Evolutionary conservation across 352 stramenopile genomes (phyloP).

Genomic region (Globisporangium mamillatum): DNA sequence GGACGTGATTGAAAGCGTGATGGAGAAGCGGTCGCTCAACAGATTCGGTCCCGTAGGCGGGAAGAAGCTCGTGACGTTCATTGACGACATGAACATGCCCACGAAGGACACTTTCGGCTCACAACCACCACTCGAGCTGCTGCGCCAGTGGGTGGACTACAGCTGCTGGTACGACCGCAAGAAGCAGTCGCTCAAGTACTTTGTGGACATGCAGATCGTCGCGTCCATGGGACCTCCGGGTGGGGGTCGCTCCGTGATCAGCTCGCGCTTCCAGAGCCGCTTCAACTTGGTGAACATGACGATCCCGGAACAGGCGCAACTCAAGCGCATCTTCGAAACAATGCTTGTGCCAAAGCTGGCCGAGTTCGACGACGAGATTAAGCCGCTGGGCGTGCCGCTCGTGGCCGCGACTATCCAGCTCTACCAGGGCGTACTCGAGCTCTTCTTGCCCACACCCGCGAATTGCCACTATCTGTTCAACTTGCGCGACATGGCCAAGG

Average conservation of each 20-base stretch:
- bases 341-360: conserved; percentile 84
- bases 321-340: conserved; percentile 87
- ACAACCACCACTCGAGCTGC: conserved; percentile 87
- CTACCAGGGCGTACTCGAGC: conserved; percentile 81
- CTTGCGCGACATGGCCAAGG: conserved; percentile 86
- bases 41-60: conserved; percentile 83
- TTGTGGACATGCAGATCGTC: conserved; percentile 90
- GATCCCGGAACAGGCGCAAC: conserved; percentile 76
- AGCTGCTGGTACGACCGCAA: conserved; percentile 91
- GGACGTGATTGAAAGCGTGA: conserved; percentile 88
- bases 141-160: conserved; percentile 93
- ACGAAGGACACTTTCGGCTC: conserved; percentile 89
- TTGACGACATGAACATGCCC: conserved; percentile 93
- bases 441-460: conserved; percentile 84
- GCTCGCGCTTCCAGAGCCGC: conserved; percentile 85
- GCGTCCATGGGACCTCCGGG: conserved; percentile 85
- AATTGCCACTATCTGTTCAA: conserved; percentile 92
- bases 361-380: conserved; percentile 89
- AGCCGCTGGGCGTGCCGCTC: conserved; percentile 63
- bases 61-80: conserved; percentile 90
- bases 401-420: conserved; percentile 84
- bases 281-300: conserved; percentile 93
- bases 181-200: conserved; percentile 90
- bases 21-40: conserved; percentile 90
- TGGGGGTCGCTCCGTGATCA: conserved; percentile 88